These are phyloP conservation scores for Fusarium duplospermum DNA, from an alignment of 2,329 filamentous ascomycete species.

Conservation along the genomic window DNA sequence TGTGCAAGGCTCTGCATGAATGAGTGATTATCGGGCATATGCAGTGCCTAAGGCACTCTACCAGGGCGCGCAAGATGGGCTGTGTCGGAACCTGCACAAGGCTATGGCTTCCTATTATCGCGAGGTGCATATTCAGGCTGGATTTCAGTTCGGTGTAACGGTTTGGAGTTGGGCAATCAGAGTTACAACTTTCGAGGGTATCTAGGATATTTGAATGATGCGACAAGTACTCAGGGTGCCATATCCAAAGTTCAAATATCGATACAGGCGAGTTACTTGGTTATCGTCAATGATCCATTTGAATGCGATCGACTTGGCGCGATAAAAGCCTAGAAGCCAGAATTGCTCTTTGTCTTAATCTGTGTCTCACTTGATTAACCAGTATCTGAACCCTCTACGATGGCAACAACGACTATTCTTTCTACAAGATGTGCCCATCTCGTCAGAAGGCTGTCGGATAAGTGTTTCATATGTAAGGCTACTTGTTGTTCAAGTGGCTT, in stretches of 20 bases:
- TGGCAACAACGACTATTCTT: neutral
- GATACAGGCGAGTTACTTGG: neutral
- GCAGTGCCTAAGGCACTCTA: conserved; percentile 5
- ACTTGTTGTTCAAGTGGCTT: neutral
- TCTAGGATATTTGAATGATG: neutral
- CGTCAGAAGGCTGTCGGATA: neutral
- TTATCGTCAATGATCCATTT: neutral
- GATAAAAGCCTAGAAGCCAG: neutral
- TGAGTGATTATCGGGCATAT: conserved; percentile 8
- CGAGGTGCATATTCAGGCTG: conserved; percentile 1
- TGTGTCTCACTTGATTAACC: neutral
- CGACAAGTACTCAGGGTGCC: neutral
- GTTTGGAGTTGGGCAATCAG: neutral
- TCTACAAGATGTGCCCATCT: neutral
- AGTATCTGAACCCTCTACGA: neutral
- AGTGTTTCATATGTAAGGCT: neutral
- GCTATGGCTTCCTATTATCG: neutral
- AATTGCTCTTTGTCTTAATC: neutral
- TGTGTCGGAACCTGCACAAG: neutral
- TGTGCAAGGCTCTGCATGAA: neutral
- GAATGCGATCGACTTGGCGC: neutral
- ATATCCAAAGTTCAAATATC: neutral
- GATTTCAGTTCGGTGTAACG: neutral
- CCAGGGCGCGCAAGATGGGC: conserved; percentile 2
- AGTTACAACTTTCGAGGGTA: neutral